Evolutionary conservation across 73 alveolate genomes (phyloP).

Genomic region (Stentor roeselii): DNA sequence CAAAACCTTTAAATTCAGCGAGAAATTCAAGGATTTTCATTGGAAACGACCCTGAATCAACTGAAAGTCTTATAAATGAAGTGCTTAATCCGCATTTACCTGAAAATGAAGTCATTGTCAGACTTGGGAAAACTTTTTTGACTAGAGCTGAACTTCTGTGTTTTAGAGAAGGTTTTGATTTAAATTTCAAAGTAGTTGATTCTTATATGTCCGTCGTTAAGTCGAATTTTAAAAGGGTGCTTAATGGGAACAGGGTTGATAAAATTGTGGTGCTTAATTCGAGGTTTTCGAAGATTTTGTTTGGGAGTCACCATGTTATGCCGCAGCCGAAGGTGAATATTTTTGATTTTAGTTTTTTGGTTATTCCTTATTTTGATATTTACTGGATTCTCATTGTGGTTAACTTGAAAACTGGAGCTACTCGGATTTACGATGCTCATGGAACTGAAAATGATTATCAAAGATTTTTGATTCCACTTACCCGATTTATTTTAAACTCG

Average conservation of each 20-base stretch:
- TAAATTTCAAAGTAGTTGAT: not conserved
- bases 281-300: not conserved
- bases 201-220: not conserved
- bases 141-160: not conserved
- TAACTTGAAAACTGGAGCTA: not conserved
- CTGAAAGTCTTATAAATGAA: not conserved
- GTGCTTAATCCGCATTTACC: not conserved
- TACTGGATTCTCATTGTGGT: slow-evolving; percentile 9
- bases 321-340: not conserved
- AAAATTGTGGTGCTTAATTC: not conserved
- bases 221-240: not conserved
- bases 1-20: no score
- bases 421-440: not conserved
- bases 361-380: not conserved
- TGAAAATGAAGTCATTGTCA: not conserved
- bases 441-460: no score
- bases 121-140: not conserved
- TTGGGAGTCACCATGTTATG: not conserved
- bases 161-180: slow-evolving; percentile 1
- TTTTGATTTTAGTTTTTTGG: not conserved
- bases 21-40: no score
- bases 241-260: not conserved
- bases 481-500: no score
- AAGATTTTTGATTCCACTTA: no score
- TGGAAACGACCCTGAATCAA: not conserved